These are phyloP conservation scores for Tuctoria greenei DNA, from an alignment of 176 grass and related monocot species.

Conservation along the genomic window DNA sequence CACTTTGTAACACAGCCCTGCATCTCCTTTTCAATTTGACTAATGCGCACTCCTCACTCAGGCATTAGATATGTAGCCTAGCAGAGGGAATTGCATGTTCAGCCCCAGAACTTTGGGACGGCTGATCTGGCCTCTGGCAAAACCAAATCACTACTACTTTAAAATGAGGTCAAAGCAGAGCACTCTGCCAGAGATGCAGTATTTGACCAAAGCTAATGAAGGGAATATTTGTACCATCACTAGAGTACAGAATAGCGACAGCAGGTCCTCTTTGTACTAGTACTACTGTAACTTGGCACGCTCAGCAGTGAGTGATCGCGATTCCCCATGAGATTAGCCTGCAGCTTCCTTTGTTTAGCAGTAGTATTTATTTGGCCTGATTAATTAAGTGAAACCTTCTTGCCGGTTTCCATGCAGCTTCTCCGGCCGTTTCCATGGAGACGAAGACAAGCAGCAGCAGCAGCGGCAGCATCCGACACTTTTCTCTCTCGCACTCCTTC, in stretches of 20 bases:
- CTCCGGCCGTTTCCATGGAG: slow-evolving; percentile 18
- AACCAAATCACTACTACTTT: background rate
- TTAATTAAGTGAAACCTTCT: slow-evolving; percentile 6
- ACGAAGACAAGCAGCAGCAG: background rate
- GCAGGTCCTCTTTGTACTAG: background rate
- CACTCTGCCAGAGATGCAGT: background rate
- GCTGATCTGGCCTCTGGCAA: background rate
- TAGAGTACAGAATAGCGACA: background rate
- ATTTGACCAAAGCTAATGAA: slow-evolving; percentile 4
- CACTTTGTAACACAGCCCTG: no score
- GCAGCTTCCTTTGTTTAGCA: slow-evolving; percentile 18
- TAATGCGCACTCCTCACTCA: no score
- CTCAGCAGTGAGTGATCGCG: background rate
- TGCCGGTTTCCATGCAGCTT: slow-evolving; percentile 26
- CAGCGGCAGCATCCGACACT: background rate
- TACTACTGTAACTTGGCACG: background rate
- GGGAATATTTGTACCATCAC: slow-evolving; percentile 25
- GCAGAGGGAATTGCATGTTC: no score
- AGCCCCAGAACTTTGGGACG: no score
- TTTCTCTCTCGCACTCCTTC: background rate
- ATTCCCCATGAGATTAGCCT: slow-evolving; percentile 22
- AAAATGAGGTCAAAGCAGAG: slow-evolving; percentile 18
- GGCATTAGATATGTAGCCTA: no score
- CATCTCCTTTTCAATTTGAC: no score
- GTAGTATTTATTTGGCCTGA: no score